Base-by-base conservation (phyloP, 805 yeast genomes). In the Candida xiaguanensis region DNA sequence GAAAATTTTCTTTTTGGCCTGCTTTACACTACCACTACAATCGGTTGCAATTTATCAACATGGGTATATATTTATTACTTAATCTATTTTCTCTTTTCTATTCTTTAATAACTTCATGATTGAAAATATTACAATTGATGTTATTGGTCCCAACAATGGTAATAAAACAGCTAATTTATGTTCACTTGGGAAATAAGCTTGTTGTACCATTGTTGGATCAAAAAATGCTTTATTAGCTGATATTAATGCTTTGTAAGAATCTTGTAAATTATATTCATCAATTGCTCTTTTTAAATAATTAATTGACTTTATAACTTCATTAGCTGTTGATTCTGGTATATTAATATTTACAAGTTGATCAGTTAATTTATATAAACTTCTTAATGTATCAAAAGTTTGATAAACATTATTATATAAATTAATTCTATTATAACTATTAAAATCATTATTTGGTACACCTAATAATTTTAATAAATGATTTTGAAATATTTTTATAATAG, bases 181-280 rank as follows among this genome's bases (percentile, higher is more conserved):
- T 58, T 91, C 97, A 47, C 85, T 91, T 0, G 99, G 98, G 69
- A 90, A 88, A 59, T 85, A 89, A 40, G 84, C 87, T 56, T 91
- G 97, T 53, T 88, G 95, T 20, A 93, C 87, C 96, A 93, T 91
- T 58, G 84, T 90, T 50, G 86, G 85, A 50, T 91, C 95, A 58
- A 91, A 91, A 52, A 91, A 91, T 0, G 98, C 97, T 33, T 68
- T 68, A 47, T 80, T 74, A 0, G 96, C 84, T 33, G 72, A 62
- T 11, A 63, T 53, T 31, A 80, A 67, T 0, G 95, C 86, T n/a
- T 56, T 50, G 11, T 82, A 72, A 12, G 76, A 68, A 1, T 73
- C 70, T 17, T 48, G 42, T 32, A 70, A 74, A 13, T 67, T 49
- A 18, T 63, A 24, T 13, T 26, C 48, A 4, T 67, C 51, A 7